Conservation (phyloP, 441 rosid species). For the Geranium incanum region DNA sequence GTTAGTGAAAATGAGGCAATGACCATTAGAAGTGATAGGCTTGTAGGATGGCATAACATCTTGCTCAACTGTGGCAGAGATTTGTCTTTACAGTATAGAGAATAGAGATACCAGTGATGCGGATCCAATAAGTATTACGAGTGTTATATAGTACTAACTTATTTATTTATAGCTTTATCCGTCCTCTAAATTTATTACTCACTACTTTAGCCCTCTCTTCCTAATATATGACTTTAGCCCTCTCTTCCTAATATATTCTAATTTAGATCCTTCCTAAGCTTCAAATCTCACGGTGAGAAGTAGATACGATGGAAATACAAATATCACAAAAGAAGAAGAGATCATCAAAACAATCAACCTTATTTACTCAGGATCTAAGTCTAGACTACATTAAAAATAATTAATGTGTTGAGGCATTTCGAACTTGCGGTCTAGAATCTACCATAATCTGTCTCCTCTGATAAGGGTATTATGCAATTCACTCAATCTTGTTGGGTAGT, state of each 20-base stretch:
- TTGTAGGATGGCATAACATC: neutral
- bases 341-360: neutral
- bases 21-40: neutral
- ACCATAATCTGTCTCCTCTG: neutral
- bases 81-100: neutral
- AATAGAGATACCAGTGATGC: neutral
- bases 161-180: neutral
- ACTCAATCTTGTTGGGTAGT: neutral
- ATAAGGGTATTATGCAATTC: neutral
- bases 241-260: neutral
- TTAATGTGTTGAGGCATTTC: neutral
- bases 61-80: neutral
- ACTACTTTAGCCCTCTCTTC: neutral
- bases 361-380: neutral
- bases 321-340: neutral
- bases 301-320: neutral
- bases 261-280: constrained; percentile 1
- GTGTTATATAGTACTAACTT: neutral
- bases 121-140: neutral
- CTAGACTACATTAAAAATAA: neutral
- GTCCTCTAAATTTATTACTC: neutral
- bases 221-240: neutral
- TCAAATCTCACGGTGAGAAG: neutral
- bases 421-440: neutral
- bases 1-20: neutral